A percentile compares a stretch with the other conserved stretches of the same genome.
These are phyloP conservation scores for Verticillium longisporum DNA, from an alignment of 2,329 filamentous ascomycete genomes.

Conservation along the genomic window DNA sequence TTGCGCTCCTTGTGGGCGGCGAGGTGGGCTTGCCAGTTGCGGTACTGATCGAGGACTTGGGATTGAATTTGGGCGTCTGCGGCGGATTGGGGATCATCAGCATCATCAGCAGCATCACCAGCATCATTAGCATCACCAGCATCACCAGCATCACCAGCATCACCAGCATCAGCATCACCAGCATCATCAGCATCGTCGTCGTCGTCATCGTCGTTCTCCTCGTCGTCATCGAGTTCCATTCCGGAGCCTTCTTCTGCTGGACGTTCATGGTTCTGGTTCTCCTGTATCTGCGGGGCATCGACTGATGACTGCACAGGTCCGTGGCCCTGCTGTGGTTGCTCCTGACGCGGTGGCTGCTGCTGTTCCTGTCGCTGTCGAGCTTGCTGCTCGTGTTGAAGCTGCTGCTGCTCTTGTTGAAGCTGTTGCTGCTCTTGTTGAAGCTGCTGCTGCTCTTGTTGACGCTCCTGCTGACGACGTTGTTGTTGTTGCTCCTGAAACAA, in stretches of 20 bases:
- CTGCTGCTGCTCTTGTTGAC: too few species aligned
- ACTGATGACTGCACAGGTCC: too few species aligned
- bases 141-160: too few species aligned
- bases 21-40: constrained; percentile 11
- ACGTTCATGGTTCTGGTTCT: too few species aligned
- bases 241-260: background rate
- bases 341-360: background rate
- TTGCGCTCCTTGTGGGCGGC: constrained; percentile 37
- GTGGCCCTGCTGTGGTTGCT: background rate
- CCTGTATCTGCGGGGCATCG: too few species aligned
- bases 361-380: background rate
- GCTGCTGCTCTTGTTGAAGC: too few species aligned
- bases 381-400: background rate
- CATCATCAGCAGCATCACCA: constrained; percentile 8
- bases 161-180: too few species aligned
- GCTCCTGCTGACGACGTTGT: too few species aligned
- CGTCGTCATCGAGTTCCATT: background rate
- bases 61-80: background rate
- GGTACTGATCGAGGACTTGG: background rate
- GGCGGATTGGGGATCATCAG: constrained; percentile 11
- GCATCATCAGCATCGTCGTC: too few species aligned
- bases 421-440: too few species aligned
- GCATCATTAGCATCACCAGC: too few species aligned
- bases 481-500: too few species aligned
- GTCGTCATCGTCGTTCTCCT: background rate